Base-by-base conservation (phyloP, 1,139 yeast genomes). In the Geotrichum klebahnii region DNA sequence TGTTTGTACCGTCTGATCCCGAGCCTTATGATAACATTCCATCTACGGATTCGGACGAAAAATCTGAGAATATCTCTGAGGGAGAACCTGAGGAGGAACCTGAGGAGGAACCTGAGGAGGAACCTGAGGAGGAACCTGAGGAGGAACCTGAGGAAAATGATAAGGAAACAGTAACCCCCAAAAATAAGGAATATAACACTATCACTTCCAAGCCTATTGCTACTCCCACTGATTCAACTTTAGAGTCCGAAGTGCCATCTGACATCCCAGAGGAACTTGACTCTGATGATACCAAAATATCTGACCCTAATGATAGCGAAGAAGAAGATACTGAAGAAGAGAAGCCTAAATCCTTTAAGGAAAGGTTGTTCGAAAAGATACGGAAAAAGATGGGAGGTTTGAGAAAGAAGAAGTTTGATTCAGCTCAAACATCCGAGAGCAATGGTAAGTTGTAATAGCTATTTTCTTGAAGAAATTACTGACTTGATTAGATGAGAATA, bases 301-400 rank as follows among this genome's bases (percentile, higher is more conserved):
- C 41, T 37, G 44, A 39, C 23, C 33, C 44, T 28, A 3, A 24
- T n/a, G 28, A 12, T 10, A 20, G 31, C 16, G 35, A 17, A 6
- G 14, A 4, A 17, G 39, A 31, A 6, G 32, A 19, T n/a, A 19
- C 16, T 23, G 38, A 20, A 6, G 26, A 44, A 14, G 34, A 26
- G 4, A 12, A 26, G 6, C 14, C 3, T 16, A 35, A 33, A 26
- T 38, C 43, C 5, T 38, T 38, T 40, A 48, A 39, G 22, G 40
- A 48, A 38, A 43, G 33, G 14, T 32, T 48, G 12, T 48, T 48
- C 26, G 47, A 42, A 4, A 48, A 48, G 17, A 31, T 48, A 16
- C 28, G 32, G 17, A 34, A 41, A 26, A 41, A 47, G 36, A 48
- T 42, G 47, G 16, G 23, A 3, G 34, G 46, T 24, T 35, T 22